These are phyloP conservation scores for Tolypocladium guangdongense DNA, from an alignment of 2,329 filamentous ascomycete species.

Conservation along the genomic window DNA sequence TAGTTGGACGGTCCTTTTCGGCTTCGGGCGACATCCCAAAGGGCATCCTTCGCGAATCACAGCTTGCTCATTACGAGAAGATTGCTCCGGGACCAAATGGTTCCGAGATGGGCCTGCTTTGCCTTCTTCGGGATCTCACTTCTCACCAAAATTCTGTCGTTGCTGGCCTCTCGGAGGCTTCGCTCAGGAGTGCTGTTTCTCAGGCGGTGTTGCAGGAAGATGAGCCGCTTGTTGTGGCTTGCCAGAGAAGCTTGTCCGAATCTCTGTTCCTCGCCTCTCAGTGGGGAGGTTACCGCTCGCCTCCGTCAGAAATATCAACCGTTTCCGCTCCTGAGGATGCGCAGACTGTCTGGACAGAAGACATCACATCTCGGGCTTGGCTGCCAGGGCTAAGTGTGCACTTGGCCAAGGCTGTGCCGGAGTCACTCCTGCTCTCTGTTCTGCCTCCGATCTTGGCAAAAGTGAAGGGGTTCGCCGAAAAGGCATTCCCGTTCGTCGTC, in stretches of 20 bases:
- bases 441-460: slow-evolving; percentile 54
- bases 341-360: slow-evolving; percentile 19
- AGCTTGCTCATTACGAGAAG: slow-evolving; percentile 37
- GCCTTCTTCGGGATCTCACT: slow-evolving; percentile 50
- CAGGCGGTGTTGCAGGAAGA: slow-evolving; percentile 37
- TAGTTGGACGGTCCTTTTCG: slow-evolving; percentile 75
- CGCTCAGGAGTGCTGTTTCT: slow-evolving; percentile 45
- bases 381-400: slow-evolving; percentile 48
- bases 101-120: slow-evolving; percentile 54
- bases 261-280: slow-evolving; percentile 42
- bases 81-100: slow-evolving; percentile 34
- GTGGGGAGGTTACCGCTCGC: slow-evolving; percentile 45
- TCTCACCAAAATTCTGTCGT: slow-evolving; percentile 43
- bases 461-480: slow-evolving; percentile 59
- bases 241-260: slow-evolving; percentile 39
- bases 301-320: slow-evolving; percentile 37
- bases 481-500: slow-evolving; percentile 71
- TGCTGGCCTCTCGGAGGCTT: slow-evolving; percentile 50
- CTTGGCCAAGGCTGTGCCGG: slow-evolving; percentile 46
- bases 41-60: slow-evolving; percentile 50
- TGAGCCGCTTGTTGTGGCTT: slow-evolving; percentile 36
- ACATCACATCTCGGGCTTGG: slow-evolving; percentile 43
- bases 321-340: slow-evolving; percentile 5
- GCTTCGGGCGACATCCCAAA: slow-evolving; percentile 58
- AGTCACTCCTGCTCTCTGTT: slow-evolving; percentile 59